phyloP scores from a whole-genome alignment of 2,329 filamentous ascomycete genomes.

The Cadophora luteo-olivacea region DNA sequence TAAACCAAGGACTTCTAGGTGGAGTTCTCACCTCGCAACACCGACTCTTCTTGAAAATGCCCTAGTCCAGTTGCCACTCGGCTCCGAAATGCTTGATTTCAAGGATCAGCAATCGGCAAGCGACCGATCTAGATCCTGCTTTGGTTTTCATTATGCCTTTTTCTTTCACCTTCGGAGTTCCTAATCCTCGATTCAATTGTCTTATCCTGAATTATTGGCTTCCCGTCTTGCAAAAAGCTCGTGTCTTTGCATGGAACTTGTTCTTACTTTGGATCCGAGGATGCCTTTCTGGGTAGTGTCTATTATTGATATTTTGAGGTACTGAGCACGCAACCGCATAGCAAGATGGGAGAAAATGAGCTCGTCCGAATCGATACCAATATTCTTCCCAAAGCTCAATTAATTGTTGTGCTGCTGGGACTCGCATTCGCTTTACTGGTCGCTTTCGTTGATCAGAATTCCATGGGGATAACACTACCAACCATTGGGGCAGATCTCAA shows the following conservation, averaged over 20 bases:
- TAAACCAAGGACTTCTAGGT: neutral
- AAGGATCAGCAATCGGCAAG: neutral
- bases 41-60: neutral
- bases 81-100: neutral
- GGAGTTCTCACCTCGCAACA: neutral
- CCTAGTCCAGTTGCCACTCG: neutral
- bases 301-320: neutral
- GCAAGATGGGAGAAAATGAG: conserved; percentile 36
- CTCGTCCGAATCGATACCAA: conserved; percentile 58
- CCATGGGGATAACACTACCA: conserved; percentile 52
- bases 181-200: neutral
- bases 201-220: no score
- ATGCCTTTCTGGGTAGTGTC: neutral
- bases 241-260: neutral
- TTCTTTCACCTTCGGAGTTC: neutral
- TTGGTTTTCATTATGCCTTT: neutral
- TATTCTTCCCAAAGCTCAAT: conserved; percentile 57
- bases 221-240: neutral
- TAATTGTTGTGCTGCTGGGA: conserved; percentile 57
- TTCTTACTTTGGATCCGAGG: neutral
- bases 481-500: conserved; percentile 55
- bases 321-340: neutral
- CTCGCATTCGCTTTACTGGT: conserved; percentile 61
- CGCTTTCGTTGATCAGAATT: conserved; percentile 51
- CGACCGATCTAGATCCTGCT: neutral